These are phyloP conservation scores for Picochlorum sp. DNA, from an alignment of 139 green algal species.

Conservation along the genomic window DNA sequence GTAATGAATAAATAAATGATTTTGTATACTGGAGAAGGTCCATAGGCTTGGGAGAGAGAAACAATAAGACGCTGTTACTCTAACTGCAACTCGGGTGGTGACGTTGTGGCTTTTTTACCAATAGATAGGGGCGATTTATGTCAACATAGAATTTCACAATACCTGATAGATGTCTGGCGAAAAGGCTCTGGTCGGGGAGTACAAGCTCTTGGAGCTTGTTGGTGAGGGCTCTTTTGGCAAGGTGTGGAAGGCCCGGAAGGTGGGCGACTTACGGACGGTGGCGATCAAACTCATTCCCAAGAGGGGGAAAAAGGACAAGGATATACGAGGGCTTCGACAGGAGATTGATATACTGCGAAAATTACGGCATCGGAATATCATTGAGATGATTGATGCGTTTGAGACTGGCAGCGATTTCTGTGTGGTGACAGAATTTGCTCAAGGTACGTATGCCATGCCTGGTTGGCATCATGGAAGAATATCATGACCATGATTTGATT, in stretches of 20 bases:
- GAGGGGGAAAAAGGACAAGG: constrained; percentile 83
- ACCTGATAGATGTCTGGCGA: not conserved
- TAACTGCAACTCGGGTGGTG: too few relatives aligned
- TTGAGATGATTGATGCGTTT: constrained; percentile 73
- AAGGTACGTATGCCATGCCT: constrained; percentile 34
- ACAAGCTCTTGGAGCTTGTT: constrained; percentile 85
- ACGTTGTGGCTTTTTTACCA: too few relatives aligned
- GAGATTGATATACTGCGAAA: constrained; percentile 86
- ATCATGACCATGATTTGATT: constrained; percentile 15
- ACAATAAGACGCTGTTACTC: too few relatives aligned
- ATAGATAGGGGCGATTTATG: too few relatives aligned
- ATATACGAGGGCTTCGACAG: constrained; percentile 81
- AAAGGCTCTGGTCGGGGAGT: constrained; percentile 68
- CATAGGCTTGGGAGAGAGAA: too few relatives aligned
- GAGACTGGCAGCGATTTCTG: constrained; percentile 93
- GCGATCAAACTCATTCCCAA: constrained; percentile 99
- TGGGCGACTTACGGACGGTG: constrained; percentile 82
- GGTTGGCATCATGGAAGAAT: not conserved
- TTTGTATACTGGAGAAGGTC: too few relatives aligned
- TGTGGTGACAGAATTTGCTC: constrained; percentile 94
- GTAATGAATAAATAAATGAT: too few relatives aligned
- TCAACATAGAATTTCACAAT: too few relatives aligned
- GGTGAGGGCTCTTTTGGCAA: constrained; percentile 95
- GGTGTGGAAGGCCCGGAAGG: constrained; percentile 89
- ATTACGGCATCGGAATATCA: constrained; percentile 69